These are phyloP conservation scores for Liquidambar formosana DNA, from an alignment of 164 flowering plant genomes.

Conservation along the genomic window DNA sequence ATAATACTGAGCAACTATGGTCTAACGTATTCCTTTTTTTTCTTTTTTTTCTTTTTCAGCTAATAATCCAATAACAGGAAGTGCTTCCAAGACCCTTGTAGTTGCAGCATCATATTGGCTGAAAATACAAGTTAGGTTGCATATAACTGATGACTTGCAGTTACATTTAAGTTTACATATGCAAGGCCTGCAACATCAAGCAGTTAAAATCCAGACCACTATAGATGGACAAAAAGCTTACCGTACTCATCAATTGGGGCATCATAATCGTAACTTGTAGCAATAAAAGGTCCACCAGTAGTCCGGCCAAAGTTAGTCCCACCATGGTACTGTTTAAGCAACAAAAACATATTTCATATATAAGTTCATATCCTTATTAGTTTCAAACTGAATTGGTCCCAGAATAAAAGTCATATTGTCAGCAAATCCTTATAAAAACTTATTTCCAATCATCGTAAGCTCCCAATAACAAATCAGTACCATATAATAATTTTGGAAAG, in stretches of 20 bases:
- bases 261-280: conserved; percentile 96
- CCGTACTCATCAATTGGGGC: conserved; percentile 99
- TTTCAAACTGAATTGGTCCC: neutral
- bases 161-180: neutral
- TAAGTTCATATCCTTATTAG: neutral
- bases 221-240: conserved; percentile 27
- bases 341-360: conserved; percentile 9
- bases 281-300: conserved; percentile 89
- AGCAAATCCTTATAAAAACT: neutral
- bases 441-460: neutral
- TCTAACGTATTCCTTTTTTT: too few relatives aligned
- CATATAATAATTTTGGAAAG: conserved; percentile 96
- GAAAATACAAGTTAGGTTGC: neutral
- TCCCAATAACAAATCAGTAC: conserved; percentile 34
- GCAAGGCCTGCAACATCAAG: neutral
- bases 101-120: neutral
- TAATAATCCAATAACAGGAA: neutral
- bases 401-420: neutral
- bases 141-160: neutral
- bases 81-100: neutral
- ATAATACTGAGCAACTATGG: neutral
- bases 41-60: too few relatives aligned
- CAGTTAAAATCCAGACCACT: neutral
- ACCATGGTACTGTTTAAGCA: conserved; percentile 80
- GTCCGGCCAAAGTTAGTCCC: conserved; percentile 95